A percentile compares a stretch with the other conserved stretches of the same genome.
Conservation (phyloP, 805 yeast genomes). For the Kluyveromyces siamensis region DNA sequence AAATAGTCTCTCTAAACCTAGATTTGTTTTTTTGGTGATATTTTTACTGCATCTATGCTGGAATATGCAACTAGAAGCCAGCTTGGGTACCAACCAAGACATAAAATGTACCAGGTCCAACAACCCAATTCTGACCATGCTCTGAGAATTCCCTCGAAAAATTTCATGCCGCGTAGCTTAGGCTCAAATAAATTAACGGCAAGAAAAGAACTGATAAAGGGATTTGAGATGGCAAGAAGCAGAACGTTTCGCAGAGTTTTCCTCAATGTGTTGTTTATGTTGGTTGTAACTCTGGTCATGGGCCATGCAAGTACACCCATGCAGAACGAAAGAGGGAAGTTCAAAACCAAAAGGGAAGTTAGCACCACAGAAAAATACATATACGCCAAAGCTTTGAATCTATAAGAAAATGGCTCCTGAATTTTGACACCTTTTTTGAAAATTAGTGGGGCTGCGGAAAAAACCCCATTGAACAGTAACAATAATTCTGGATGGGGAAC, state of each 20-base stretch:
- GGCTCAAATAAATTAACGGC: constrained; percentile 27
- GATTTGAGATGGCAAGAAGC: constrained; percentile 41
- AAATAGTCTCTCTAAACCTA: too few species aligned
- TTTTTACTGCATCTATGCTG: constrained; percentile 1
- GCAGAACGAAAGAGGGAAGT: constrained; percentile 70
- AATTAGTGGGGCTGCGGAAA: constrained; percentile 15
- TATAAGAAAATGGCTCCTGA: constrained; percentile 17
- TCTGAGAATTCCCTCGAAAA: constrained; percentile 44
- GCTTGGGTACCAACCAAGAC: constrained; percentile 73
- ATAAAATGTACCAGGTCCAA: constrained; percentile 77
- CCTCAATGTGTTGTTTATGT: constrained; percentile 5
- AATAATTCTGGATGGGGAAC: constrained; percentile 12
- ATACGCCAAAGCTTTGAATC: constrained; percentile 39
- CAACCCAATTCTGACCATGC: constrained; percentile 64
- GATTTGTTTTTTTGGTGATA: not conserved
- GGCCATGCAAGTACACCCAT: constrained; percentile 72
- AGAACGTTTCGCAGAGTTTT: constrained; percentile 21
- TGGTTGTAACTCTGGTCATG: constrained; percentile 43
- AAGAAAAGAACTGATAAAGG: constrained; percentile 34
- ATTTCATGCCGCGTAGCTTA: constrained; percentile 27
- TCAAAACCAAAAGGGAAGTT: constrained; percentile 67
- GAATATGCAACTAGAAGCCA: constrained; percentile 48
- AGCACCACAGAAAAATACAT: constrained; percentile 59
- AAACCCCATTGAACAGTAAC: constrained; percentile 9
- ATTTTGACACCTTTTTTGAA: constrained; percentile 11